A percentile compares a stretch with the other conserved stretches of the same genome.
Evolutionary conservation across 768 basidiomycete species (phyloP).

Genomic region (Filobasidium wieringae): DNA sequence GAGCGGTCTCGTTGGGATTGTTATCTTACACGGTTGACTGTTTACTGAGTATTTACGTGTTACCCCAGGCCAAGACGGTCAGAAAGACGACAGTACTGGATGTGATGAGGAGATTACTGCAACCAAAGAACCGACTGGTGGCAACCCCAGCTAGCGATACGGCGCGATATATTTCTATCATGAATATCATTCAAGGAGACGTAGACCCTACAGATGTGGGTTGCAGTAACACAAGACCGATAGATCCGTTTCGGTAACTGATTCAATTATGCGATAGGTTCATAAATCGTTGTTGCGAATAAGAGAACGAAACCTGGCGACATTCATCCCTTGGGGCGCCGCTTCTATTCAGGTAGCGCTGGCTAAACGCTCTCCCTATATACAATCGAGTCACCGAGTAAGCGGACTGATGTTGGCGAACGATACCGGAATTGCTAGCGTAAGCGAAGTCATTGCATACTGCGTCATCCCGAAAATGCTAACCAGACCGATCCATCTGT

Average conservation of each 20-base stretch:
- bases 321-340: constrained; percentile 98
- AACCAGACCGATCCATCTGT: background rate
- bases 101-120: constrained; percentile 92
- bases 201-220: constrained; percentile 92
- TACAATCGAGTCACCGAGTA: constrained; percentile 79
- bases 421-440: constrained; percentile 95
- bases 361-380: constrained; percentile 78
- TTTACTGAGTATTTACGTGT: background rate
- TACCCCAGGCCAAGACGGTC: constrained; percentile 82
- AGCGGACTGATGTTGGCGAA: constrained; percentile 98
- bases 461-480: background rate
- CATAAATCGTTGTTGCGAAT: constrained; percentile 96
- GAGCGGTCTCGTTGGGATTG: constrained; percentile 12
- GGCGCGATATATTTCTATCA: constrained; percentile 83
- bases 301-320: constrained; percentile 88
- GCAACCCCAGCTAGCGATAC: constrained; percentile 49
- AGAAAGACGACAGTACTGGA: constrained; percentile 93
- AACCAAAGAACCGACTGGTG: constrained; percentile 98
- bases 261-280: constrained; percentile 62
- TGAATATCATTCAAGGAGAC: constrained; percentile 97
- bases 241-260: too few relatives aligned
- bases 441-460: constrained; percentile 40
- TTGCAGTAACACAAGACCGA: too few relatives aligned
- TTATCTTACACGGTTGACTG: background rate
- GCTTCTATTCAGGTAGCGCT: constrained; percentile 95